Evolutionary conservation across 805 yeast genomes (phyloP), one percentile per base, ranked within the genome.

Genomic region (Candida caryicola): DNA sequence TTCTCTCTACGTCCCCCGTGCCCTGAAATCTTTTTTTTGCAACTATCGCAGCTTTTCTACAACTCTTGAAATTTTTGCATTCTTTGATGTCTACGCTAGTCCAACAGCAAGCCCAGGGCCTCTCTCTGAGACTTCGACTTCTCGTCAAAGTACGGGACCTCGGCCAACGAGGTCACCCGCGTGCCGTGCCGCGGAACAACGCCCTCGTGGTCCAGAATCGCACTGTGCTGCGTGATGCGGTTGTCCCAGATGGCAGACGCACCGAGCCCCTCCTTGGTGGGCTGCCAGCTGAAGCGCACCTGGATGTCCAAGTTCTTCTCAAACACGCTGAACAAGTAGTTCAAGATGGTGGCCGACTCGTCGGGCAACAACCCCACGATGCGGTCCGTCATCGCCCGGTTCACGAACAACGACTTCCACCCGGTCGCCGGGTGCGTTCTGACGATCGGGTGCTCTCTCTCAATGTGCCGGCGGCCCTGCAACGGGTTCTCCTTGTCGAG

Each of bases 161-260:
- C 81, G 15, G 78, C 82, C 43, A 77, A 64, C 1, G 80, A 60
- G 39, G 77, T 73, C 23, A 71, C 76, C 32, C 61, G 41, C 32
- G 74, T 71, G 26, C 77, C 81, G 44, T 76, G 81, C 59, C 79
- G 58, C 8, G 70, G 63, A 36, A 63, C 70, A 32, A 51, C 35
- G 7, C 64, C 65, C 44, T 71, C 75, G 54, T 73, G 71, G 47
- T 74, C 80, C 60, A 70, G 64, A n/a, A 75, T 69, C 9, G 80
- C 79, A 40, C 63, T 60, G 59, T 79, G 85, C 39, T 68, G 68
- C 17, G 77, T 64, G 37, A 74, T 51, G 54, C 83, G 63, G 64
- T 78, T 79, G 49, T 79, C 83, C 82, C 83, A 78, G 26, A 77
- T 49, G 5, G 79, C 82, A 28, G 77, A 62, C 23, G 44, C 37